phyloP scores from a whole-genome alignment of 257 asterid genomes.

The Primulina huaijiensis region DNA sequence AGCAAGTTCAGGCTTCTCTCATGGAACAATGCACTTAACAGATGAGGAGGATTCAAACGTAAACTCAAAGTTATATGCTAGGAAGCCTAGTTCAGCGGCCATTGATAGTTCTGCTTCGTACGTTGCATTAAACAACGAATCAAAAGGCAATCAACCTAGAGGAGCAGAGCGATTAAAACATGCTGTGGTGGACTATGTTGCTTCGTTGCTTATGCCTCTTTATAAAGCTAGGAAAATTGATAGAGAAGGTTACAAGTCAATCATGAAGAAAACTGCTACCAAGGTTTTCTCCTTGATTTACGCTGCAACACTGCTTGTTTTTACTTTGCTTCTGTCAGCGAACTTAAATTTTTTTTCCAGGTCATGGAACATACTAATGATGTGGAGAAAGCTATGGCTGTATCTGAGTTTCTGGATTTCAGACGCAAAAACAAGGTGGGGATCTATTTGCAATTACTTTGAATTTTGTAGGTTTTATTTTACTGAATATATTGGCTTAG shows the following conservation, averaged over 20 bases:
- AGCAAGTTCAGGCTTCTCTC: slow-evolving; percentile 80
- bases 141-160: slow-evolving; percentile 55
- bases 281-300: slow-evolving; percentile 54
- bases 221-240: slow-evolving; percentile 92
- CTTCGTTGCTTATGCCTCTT: slow-evolving; percentile 96
- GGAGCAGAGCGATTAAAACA: slow-evolving; percentile 85
- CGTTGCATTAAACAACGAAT: slow-evolving; percentile 53
- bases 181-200: slow-evolving; percentile 90
- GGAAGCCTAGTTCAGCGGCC: slow-evolving; percentile 45
- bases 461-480: slow-evolving; percentile 8
- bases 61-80: slow-evolving; percentile 43
- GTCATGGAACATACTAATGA: slow-evolving; percentile 91
- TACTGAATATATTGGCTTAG: not conserved
- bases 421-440: slow-evolving; percentile 96
- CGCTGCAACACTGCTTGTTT: not conserved
- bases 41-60: slow-evolving; percentile 86
- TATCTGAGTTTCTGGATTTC: slow-evolving; percentile 83
- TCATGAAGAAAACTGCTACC: slow-evolving; percentile 98
- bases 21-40: slow-evolving; percentile 48
- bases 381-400: slow-evolving; percentile 83
- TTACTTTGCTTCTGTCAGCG: slow-evolving; percentile 18
- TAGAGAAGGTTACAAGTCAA: slow-evolving; percentile 82
- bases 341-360: slow-evolving; percentile 41
- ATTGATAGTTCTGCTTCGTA: slow-evolving; percentile 82
- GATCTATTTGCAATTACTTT: slow-evolving; percentile 11